A percentile compares a stretch with the other conserved stretches of the same genome.
phyloP scores from a whole-genome alignment of 345 rosid species.

The Kernera saxatilis region DNA sequence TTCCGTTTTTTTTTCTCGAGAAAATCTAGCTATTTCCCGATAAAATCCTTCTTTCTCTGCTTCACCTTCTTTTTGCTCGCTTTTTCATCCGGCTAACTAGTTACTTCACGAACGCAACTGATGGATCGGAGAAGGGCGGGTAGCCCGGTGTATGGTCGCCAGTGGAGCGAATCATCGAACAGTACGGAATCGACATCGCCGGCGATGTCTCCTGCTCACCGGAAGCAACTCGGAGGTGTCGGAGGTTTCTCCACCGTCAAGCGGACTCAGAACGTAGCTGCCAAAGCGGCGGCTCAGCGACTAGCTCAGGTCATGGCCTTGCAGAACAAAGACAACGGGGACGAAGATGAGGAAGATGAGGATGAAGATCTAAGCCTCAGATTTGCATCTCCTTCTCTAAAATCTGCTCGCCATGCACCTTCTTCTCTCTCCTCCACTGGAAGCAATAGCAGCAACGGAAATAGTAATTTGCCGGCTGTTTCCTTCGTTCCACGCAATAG shows the following conservation, averaged over 20 bases:
- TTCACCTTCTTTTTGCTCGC: not conserved
- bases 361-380: constrained; percentile 64
- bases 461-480: constrained; percentile 36
- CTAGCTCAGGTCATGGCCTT: constrained; percentile 97
- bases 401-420: constrained; percentile 23
- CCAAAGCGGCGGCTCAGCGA: constrained; percentile 95
- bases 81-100: not conserved
- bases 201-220: constrained; percentile 82
- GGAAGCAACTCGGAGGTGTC: constrained; percentile 44
- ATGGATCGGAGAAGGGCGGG: constrained; percentile 91
- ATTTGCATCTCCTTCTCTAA: constrained; percentile 38
- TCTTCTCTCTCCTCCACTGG: constrained; percentile 34
- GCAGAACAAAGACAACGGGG: constrained; percentile 77
- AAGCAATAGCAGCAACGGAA: constrained; percentile 31
- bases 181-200: constrained; percentile 90
- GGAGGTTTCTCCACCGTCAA: constrained; percentile 68
- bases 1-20: constrained; percentile 12
- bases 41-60: not conserved
- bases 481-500: constrained; percentile 53
- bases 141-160: constrained; percentile 79
- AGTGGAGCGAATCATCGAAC: constrained; percentile 85
- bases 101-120: not conserved
- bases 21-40: constrained; percentile 22
- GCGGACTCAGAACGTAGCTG: constrained; percentile 92
- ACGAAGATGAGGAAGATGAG: constrained; percentile 53